Base-by-base conservation (phyloP, 106 monocot genomes). In the Dendrobium officinale region DNA sequence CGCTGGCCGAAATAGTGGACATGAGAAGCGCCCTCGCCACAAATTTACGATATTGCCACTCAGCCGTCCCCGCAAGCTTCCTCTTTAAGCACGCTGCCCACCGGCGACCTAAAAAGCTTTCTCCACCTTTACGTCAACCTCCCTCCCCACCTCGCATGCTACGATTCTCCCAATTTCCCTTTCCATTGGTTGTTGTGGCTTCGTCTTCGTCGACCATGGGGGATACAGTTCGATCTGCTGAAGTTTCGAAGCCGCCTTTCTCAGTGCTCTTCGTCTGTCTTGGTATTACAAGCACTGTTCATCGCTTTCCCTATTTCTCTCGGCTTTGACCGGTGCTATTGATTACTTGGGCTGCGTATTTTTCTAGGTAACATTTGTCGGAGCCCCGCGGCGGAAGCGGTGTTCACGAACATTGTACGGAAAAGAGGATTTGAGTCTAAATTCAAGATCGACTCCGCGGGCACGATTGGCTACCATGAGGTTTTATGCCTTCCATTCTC, bases 301-400 rank as follows among this genome's bases (percentile, higher is more conserved):
- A 33, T 27, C 11, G 48, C 64, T 27, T 22, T 70, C 13, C 3
- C 2, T 11, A 9, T 29, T 20, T 29, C 29, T 42, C 9, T 11
- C 11, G 22, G 9, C 10, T 22, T 76, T 7, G 26, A 76, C 51
- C 24, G 1, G n/a, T 22, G 43, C 2, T 49, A 27, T 49, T 76
- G 47, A 76, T 49, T 5, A 26, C 49, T 27, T 24, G 11, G 15
- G n/a, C 4, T 37, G 73, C 17, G 45, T 56, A 16, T 70, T 67
- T 31, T 82, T 82, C 8, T 79, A 94, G 96, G 96, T 2, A 98
- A 98, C 79, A 98, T 98, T 55, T 98, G 97, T 75, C 92, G 97
- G 78, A 98, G 97, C 79, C 97, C 97, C 4, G 94, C 97, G 15
- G 94, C 97, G 68, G 97, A 98, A 85, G 97, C 89, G 8, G 92